A percentile compares a stretch with the other conserved stretches of the same genome.
These are phyloP conservation scores for Lathyrus oleraceus DNA, from an alignment of 306 rosid species.

Conservation along the genomic window DNA sequence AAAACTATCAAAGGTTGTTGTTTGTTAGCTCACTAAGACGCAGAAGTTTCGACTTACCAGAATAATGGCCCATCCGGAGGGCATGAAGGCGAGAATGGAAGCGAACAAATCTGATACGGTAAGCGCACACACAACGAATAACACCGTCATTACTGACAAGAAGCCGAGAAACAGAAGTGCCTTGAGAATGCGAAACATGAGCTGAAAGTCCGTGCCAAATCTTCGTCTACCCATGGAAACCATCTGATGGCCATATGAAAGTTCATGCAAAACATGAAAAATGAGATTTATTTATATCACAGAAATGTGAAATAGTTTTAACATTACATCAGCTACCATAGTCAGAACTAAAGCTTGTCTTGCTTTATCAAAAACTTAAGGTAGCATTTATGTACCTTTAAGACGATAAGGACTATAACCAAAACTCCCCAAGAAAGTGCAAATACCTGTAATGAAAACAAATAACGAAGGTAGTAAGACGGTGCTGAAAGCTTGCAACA, in stretches of 20 bases:
- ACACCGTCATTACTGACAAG: slow-evolving; percentile 85
- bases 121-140: slow-evolving; percentile 83
- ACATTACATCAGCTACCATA: background rate
- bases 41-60: slow-evolving; percentile 57
- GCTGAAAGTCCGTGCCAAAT: slow-evolving; percentile 89
- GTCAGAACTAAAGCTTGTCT: slow-evolving; percentile 4
- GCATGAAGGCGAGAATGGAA: slow-evolving; percentile 84
- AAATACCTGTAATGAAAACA: slow-evolving; percentile 58
- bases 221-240: slow-evolving; percentile 90
- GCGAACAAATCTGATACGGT: slow-evolving; percentile 86
- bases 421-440: slow-evolving; percentile 89
- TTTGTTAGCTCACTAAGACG: background rate
- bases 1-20: background rate
- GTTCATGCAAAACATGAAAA: slow-evolving; percentile 28
- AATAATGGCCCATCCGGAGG: slow-evolving; percentile 91
- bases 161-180: slow-evolving; percentile 90
- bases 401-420: slow-evolving; percentile 61
- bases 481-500: slow-evolving; percentile 10
- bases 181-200: slow-evolving; percentile 88
- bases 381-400: slow-evolving; percentile 61
- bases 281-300: slow-evolving; percentile 8
- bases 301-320: slow-evolving; percentile 1
- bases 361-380: background rate
- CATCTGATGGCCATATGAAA: slow-evolving; percentile 55
- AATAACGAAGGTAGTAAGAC: slow-evolving; percentile 37